phyloP scores from a whole-genome alignment of 1,284 basidiomycete genomes.

The Ceratobasidium sp. region DNA sequence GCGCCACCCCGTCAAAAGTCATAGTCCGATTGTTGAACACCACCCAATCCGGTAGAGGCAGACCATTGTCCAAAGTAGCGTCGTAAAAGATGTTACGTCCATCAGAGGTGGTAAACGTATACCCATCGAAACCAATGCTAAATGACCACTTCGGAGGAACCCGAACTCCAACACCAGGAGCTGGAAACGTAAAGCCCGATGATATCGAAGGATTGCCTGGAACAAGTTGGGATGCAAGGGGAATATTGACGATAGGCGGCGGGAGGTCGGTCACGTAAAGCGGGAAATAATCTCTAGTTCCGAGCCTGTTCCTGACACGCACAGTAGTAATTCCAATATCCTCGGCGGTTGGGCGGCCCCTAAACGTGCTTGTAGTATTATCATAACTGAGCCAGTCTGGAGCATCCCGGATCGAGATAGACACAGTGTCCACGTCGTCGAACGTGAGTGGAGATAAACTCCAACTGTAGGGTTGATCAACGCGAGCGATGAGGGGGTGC shows the following conservation, averaged over 20 bases:
- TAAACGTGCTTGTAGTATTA: slow-evolving; percentile 46
- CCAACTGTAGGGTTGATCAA: slow-evolving; percentile 72
- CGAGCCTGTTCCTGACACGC: slow-evolving; percentile 52
- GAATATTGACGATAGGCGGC: slow-evolving; percentile 66
- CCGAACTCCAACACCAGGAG: slow-evolving; percentile 61
- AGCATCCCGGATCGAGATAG: slow-evolving; percentile 42
- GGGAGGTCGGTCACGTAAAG: slow-evolving; percentile 72
- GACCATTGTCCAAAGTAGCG: slow-evolving; percentile 73
- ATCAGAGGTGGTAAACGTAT: slow-evolving; percentile 68
- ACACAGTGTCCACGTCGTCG: slow-evolving; percentile 19
- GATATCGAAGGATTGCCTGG: slow-evolving; percentile 71
- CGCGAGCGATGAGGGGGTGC: slow-evolving; percentile 54
- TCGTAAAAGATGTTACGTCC: slow-evolving; percentile 70
- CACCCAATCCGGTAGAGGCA: slow-evolving; percentile 82
- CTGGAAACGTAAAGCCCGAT: slow-evolving; percentile 71
- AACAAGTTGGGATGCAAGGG: slow-evolving; percentile 73
- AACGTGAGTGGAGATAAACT: slow-evolving; percentile 46
- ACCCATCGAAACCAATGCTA: slow-evolving; percentile 83
- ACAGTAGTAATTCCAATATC: slow-evolving; percentile 48
- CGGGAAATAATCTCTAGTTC: slow-evolving; percentile 64
- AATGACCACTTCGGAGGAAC: slow-evolving; percentile 91
- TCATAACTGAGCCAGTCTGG: slow-evolving; percentile 48
- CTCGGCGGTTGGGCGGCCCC: slow-evolving; percentile 37
- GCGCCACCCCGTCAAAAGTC: slow-evolving; percentile 85
- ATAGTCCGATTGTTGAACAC: slow-evolving; percentile 73